phyloP scores from a whole-genome alignment of 2,329 filamentous ascomycete genomes.

The Xylaria sp. region DNA sequence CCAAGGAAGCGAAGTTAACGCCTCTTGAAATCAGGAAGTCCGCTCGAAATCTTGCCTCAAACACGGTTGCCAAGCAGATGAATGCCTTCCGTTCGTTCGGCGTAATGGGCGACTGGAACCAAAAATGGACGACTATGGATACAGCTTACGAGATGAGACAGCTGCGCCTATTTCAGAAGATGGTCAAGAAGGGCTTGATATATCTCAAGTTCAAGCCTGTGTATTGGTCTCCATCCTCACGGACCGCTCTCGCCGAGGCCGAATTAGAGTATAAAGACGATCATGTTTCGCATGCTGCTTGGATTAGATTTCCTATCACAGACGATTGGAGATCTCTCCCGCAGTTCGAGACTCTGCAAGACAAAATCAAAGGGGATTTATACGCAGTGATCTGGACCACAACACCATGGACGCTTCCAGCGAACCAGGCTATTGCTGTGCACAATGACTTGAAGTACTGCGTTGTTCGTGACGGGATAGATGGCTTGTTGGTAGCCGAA shows the following conservation, averaged over 20 bases:
- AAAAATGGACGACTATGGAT: slow-evolving; percentile 83
- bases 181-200: slow-evolving; percentile 78
- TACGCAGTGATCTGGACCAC: slow-evolving; percentile 98
- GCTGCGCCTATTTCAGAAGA: slow-evolving; percentile 76
- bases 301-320: slow-evolving; percentile 79
- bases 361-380: slow-evolving; percentile 60
- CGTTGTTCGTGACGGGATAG: slow-evolving; percentile 66
- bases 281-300: slow-evolving; percentile 78
- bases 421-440: slow-evolving; percentile 89
- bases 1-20: slow-evolving; percentile 54
- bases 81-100: slow-evolving; percentile 76
- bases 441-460: slow-evolving; percentile 78
- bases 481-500: slow-evolving; percentile 76
- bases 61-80: slow-evolving; percentile 78
- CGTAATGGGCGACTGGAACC: slow-evolving; percentile 84
- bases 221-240: slow-evolving; percentile 85
- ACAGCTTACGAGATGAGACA: slow-evolving; percentile 78
- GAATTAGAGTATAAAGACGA: slow-evolving; percentile 85
- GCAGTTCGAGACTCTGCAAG: slow-evolving; percentile 53
- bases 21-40: slow-evolving; percentile 70
- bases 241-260: slow-evolving; percentile 82
- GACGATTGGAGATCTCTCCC: slow-evolving; percentile 51
- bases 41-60: slow-evolving; percentile 72
- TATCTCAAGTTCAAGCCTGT: slow-evolving; percentile 85
- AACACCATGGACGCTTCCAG: slow-evolving; percentile 95